Evolutionary conservation across 345 rosid species (phyloP).

Genomic region (Crucihimalaya himalaica): DNA sequence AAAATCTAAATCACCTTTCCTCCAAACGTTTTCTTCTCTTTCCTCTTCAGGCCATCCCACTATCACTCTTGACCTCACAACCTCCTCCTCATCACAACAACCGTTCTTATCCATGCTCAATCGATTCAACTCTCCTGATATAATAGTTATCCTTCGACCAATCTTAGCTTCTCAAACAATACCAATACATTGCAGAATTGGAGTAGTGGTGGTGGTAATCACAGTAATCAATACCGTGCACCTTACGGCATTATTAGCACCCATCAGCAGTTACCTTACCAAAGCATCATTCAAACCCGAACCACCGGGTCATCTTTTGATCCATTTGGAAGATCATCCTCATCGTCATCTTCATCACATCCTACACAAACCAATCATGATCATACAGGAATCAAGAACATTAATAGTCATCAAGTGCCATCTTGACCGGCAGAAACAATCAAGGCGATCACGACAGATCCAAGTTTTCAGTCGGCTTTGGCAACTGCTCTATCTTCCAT

Average conservation of each 20-base stretch:
- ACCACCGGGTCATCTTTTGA: slow-evolving; percentile 28
- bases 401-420: slow-evolving; percentile 31
- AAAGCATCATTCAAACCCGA: slow-evolving; percentile 42
- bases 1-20: slow-evolving; percentile 49
- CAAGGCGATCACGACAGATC: slow-evolving; percentile 74
- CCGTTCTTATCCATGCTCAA: slow-evolving; percentile 39
- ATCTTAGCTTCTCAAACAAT: slow-evolving; percentile 60
- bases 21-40: slow-evolving; percentile 45
- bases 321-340: slow-evolving; percentile 39
- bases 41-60: slow-evolving; percentile 65
- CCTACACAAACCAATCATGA: slow-evolving; percentile 41
- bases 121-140: slow-evolving; percentile 33
- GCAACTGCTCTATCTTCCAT: slow-evolving; percentile 75
- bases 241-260: slow-evolving; percentile 26
- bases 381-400: slow-evolving; percentile 43
- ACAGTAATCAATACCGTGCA: slow-evolving; percentile 37
- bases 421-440: slow-evolving; percentile 47
- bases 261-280: slow-evolving; percentile 40
- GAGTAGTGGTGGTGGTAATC: slow-evolving; percentile 45
- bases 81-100: slow-evolving; percentile 43
- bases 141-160: slow-evolving; percentile 44
- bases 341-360: slow-evolving; percentile 23
- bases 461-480: slow-evolving; percentile 77
- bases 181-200: slow-evolving; percentile 42
- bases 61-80: slow-evolving; percentile 84